Evolutionary conservation across 768 basidiomycete species (phyloP), one percentile per base, ranked within the genome.

Genomic region (Rhodotorula graminis): DNA sequence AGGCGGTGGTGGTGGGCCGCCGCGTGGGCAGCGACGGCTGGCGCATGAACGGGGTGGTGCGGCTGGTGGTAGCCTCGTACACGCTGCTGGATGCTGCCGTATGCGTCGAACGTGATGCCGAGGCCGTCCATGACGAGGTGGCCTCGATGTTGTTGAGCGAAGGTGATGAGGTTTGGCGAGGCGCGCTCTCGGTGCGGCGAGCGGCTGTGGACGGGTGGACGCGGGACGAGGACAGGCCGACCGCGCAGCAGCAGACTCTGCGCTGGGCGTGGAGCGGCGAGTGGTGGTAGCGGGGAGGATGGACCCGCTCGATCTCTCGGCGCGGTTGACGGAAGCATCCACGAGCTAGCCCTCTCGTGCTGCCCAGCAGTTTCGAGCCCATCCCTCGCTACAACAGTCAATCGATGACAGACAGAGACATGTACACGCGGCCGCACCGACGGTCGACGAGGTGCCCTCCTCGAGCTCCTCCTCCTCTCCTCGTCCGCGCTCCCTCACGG

Each of bases 31-130:
- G 44, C 21, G 53, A 52, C 37, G 37, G 37, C 37, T 4, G 37
- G 37, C 37, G 37, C 55, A 19, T 57, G 47, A 8, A 8, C 18
- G 25, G 29, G n/a, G 29, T 49, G 49, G 29, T 61, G 65, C 47
- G 12, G 46, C 18, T 40, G 65, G 23, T 57, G 25, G 14, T 12
- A n/a, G 21, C 1, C 8, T 14, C 18, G 46, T 18, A 15, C n/a
- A 25, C 21, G 53, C 0, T 44, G 56, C 31, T 58, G 52, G 25
- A 53, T 9, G 12, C 27, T 19, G 0, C 37, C 29, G 0, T 44
- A n/a, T 53, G 53, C 47, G 37, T 71, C 66, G 64, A 71, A 75
- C 33, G 67, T 65, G 64, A 75, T 75, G 16, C 73, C 73, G 8
- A 75, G 59, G 56, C 56, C 56, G 33, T 57, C 56, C 64, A 65